Conservation (phyloP, 164 flowering plant genomes). For the Sedum album region DNA sequence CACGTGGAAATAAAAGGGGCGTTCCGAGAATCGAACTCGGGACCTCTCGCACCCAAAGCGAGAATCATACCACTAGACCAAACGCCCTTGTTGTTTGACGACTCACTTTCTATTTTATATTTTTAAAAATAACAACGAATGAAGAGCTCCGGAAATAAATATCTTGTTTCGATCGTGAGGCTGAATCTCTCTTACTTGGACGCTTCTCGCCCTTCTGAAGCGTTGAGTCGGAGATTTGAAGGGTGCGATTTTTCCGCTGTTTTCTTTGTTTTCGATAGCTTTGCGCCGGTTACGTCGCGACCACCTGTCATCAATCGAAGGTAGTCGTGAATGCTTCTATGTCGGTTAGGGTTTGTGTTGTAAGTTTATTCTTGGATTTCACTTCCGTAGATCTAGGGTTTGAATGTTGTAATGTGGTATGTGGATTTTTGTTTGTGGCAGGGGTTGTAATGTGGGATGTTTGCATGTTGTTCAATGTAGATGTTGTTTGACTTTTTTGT, state of each 20-base stretch:
- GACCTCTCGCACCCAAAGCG: slow-evolving; percentile 88
- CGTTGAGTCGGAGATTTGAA: slow-evolving; percentile 1
- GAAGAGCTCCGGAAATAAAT: too few relatives aligned
- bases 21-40: slow-evolving; percentile 82
- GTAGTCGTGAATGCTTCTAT: background rate
- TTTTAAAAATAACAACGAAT: too few relatives aligned
- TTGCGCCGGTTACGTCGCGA: background rate
- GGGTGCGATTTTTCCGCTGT: slow-evolving; percentile 7
- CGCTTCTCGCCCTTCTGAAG: slow-evolving; percentile 1
- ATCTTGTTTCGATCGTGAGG: background rate
- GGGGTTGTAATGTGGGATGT: background rate
- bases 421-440: too few relatives aligned
- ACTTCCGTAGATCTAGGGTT: too few relatives aligned
- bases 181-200: background rate
- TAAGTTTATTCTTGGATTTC: too few relatives aligned
- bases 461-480: background rate
- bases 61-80: too few relatives aligned
- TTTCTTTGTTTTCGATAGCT: background rate
- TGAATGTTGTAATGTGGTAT: too few relatives aligned
- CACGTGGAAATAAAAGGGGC: too few relatives aligned
- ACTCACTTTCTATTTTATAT: too few relatives aligned
- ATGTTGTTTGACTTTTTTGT: background rate
- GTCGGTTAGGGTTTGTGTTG: too few relatives aligned
- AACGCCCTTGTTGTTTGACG: too few relatives aligned
- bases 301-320: background rate